Evolutionary conservation across 2,329 filamentous ascomycete genomes (phyloP).

Genomic region (Sarocladium strictum): DNA sequence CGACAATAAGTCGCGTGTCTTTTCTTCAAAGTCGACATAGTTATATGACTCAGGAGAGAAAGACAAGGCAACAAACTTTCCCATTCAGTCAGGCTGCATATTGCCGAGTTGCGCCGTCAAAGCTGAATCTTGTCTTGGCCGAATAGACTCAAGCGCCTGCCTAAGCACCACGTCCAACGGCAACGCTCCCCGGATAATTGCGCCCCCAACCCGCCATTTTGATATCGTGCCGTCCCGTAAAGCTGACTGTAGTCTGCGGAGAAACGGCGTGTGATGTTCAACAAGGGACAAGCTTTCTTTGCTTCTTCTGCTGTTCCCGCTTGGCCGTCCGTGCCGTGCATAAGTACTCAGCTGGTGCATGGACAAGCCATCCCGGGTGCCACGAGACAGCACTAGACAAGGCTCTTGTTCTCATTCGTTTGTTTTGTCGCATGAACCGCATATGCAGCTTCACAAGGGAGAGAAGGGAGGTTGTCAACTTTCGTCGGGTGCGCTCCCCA

Average conservation of each 20-base stretch:
- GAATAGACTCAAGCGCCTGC: no score
- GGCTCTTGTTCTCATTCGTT: neutral
- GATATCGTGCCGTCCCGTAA: slow-evolving; percentile 1
- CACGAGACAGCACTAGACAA: neutral
- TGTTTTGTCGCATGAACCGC: no score
- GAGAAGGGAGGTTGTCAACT: neutral
- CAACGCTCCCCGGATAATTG: neutral
- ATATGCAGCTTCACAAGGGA: neutral
- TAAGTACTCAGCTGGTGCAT: neutral
- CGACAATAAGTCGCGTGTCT: neutral
- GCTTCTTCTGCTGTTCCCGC: neutral
- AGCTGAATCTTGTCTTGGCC: neutral
- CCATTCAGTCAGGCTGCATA: neutral
- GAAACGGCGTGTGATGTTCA: neutral
- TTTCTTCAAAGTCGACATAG: neutral
- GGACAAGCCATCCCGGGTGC: neutral
- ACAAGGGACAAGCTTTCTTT: no score
- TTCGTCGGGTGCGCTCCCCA: no score
- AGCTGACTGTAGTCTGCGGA: neutral
- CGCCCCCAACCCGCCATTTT: neutral
- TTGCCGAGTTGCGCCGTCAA: neutral
- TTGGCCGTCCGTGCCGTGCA: neutral
- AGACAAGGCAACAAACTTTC: neutral
- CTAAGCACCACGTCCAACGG: no score
- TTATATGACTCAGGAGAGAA: neutral